A percentile compares a stretch with the other conserved stretches of the same genome.
Evolutionary conservation across 257 asterid species (phyloP).

Genomic region (Agastache rugosa): DNA sequence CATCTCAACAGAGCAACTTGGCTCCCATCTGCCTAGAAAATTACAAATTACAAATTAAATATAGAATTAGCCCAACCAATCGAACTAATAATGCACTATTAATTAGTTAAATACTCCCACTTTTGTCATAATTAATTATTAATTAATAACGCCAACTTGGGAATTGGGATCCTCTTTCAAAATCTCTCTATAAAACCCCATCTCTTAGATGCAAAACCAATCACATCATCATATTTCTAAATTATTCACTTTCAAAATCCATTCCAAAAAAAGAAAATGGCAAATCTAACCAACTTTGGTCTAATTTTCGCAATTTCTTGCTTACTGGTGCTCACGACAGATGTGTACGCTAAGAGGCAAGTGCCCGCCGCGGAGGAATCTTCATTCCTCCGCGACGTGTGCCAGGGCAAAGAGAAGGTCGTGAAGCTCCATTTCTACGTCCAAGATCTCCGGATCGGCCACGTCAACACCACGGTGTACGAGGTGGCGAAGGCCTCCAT

Average conservation of each 20-base stretch:
- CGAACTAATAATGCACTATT: not conserved
- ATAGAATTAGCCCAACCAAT: not conserved
- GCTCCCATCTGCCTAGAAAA: not conserved
- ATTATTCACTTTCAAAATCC: not conserved
- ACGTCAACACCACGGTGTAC: conserved; percentile 24
- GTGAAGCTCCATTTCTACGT: conserved; percentile 29
- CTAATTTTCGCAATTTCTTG: not conserved
- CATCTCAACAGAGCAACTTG: not conserved
- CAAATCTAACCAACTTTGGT: not conserved
- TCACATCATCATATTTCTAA: not conserved
- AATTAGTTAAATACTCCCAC: not conserved
- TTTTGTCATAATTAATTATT: too few relatives aligned
- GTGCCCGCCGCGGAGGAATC: not conserved
- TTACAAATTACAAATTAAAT: too few relatives aligned
- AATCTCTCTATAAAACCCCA: not conserved
- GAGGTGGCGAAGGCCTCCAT: conserved; percentile 48
- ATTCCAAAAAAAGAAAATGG: not conserved
- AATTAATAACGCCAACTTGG: too few relatives aligned
- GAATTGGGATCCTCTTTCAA: too few relatives aligned
- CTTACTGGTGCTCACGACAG: not conserved
- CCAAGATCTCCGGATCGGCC: conserved; percentile 42
- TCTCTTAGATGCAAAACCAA: conserved; percentile 32
- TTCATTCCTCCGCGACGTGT: not conserved
- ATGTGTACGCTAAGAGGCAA: not conserved
- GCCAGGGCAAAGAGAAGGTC: not conserved